Percentiles rank a stretch among this genome's conserved stretches.
phyloP scores from a whole-genome alignment of 129 eudicot genomes.

The Solidago caesia region DNA sequence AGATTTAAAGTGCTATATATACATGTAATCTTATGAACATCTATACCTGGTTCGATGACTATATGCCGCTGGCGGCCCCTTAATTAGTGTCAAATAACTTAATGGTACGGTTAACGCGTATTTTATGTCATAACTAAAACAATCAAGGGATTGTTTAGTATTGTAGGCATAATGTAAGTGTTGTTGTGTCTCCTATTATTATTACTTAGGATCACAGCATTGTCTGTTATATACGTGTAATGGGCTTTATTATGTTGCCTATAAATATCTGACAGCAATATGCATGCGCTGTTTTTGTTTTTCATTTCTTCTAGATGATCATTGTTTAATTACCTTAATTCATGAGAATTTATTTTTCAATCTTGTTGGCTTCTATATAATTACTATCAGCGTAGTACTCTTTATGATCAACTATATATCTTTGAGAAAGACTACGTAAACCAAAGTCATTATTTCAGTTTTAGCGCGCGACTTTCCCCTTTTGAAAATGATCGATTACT shows the following conservation, averaged over 20 bases:
- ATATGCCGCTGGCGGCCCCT: slow-evolving; percentile 4
- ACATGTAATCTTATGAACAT: slow-evolving; percentile 32
- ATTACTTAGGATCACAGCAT: slow-evolving; percentile 37
- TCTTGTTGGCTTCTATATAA: no score
- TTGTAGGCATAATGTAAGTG: slow-evolving; percentile 27
- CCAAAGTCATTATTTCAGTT: no score
- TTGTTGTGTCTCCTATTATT: slow-evolving; percentile 14
- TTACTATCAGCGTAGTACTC: no score
- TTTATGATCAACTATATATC: no score
- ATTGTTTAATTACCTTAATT: slow-evolving; percentile 1
- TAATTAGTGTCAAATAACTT: slow-evolving; percentile 36
- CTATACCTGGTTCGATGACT: slow-evolving; percentile 48
- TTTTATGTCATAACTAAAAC: slow-evolving; percentile 20
- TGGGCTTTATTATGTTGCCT: slow-evolving; percentile 38
- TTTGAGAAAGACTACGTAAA: no score
- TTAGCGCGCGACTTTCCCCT: no score
- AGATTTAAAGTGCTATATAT: slow-evolving; percentile 32
- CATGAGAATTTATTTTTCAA: neutral
- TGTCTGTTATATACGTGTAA: slow-evolving; percentile 22
- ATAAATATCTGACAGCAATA: slow-evolving; percentile 24
- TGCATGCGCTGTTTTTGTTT: slow-evolving; percentile 32
- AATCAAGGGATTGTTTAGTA: slow-evolving; percentile 26
- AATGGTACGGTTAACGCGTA: slow-evolving; percentile 20
- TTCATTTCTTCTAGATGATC: neutral
- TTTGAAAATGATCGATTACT: no score